Evolutionary conservation across 2,329 filamentous ascomycete genomes (phyloP), one percentile per base, ranked within the genome.

Genomic region (Hypoxylon sp.): DNA sequence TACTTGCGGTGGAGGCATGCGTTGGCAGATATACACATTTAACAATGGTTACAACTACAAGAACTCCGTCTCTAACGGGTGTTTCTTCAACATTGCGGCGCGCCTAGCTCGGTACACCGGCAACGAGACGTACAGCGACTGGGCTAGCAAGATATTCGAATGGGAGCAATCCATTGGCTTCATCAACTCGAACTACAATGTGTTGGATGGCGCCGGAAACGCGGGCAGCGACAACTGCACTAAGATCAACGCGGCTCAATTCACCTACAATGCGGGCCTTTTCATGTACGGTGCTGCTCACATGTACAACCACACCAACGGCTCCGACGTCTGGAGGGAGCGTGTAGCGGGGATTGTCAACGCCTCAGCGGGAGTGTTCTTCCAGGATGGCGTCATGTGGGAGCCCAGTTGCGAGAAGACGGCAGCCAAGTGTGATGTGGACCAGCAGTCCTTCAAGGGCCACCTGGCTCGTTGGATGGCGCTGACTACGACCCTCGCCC

Each of bases 11-110:
- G 90, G 90, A 58, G 90, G 90, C 1, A 77, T 92, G 64, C 86
- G 89, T 66, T 91, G 89, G 89, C 90, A 92, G 79, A 89, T 92
- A 48, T 88, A 86, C 73, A 79, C 83, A 0, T 86, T 88, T 73
- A 91, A 91, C 74, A 82, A 79, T 31, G 91, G 91, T 2, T 93
- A 90, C 78, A 83, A 87, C 71, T 92, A 92, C 83, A 93, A 88
- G 74, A 87, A 87, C 69, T 80, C 83, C 27, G 80, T 83, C 8
- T 82, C 84, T n/a, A 86, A 85, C 68, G 84, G 81, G 10, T 79
- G 80, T 64, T 85, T 85, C 74, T 85, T 87, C 78, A 84, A 85
- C 69, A 71, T 86, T 13, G 82, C 81, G 2, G 84, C 90, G 2
- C 86, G 90, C 2, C 83, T 93, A 1, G 89, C 88, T 0, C 82